Percentiles rank a stretch among this genome's conserved stretches.
Conservation (phyloP, 352 stramenopile species). For the Globisporangium sylvaticum region DNA sequence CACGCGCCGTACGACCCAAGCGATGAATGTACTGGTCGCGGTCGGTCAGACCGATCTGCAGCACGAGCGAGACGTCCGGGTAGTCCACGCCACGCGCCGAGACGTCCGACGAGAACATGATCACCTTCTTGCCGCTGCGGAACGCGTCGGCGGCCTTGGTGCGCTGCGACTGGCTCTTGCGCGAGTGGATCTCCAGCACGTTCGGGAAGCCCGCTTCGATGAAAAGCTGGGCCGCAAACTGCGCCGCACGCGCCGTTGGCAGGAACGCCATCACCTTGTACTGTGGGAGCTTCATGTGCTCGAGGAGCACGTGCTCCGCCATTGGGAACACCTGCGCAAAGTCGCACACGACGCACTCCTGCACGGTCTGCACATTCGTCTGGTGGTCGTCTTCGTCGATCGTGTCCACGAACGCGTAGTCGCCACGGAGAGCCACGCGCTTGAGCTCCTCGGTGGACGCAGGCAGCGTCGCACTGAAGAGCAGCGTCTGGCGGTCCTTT, state of each 20-base stretch:
- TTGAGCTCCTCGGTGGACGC: slow-evolving; percentile 84
- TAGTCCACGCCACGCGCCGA: slow-evolving; percentile 95
- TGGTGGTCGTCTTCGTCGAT: slow-evolving; percentile 90
- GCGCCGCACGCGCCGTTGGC: slow-evolving; percentile 82
- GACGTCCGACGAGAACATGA: slow-evolving; percentile 95
- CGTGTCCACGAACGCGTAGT: slow-evolving; percentile 92
- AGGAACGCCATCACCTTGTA: slow-evolving; percentile 97
- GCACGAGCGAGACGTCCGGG: slow-evolving; percentile 89
- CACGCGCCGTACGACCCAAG: slow-evolving; percentile 91
- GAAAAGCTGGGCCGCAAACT: slow-evolving; percentile 91
- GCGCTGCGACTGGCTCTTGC: slow-evolving; percentile 90
- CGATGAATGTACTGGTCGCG: slow-evolving; percentile 95
- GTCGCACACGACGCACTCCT: slow-evolving; percentile 75
- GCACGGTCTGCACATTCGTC: slow-evolving; percentile 86
- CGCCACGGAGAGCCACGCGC: slow-evolving; percentile 72
- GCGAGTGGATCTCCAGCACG: slow-evolving; percentile 95
- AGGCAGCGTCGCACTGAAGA: slow-evolving; percentile 95
- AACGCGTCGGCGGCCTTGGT: slow-evolving; percentile 89
- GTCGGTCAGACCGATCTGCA: slow-evolving; percentile 84
- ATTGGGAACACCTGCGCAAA: slow-evolving; percentile 67
- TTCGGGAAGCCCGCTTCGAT: slow-evolving; percentile 55
- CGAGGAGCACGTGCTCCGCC: slow-evolving; percentile 64
- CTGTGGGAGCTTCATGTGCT: slow-evolving; percentile 57
- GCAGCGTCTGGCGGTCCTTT: slow-evolving; percentile 88
- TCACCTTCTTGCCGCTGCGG: slow-evolving; percentile 74